Conservation (phyloP, 2,329 filamentous ascomycete genomes). For the Lasiodiplodia sp. region DNA sequence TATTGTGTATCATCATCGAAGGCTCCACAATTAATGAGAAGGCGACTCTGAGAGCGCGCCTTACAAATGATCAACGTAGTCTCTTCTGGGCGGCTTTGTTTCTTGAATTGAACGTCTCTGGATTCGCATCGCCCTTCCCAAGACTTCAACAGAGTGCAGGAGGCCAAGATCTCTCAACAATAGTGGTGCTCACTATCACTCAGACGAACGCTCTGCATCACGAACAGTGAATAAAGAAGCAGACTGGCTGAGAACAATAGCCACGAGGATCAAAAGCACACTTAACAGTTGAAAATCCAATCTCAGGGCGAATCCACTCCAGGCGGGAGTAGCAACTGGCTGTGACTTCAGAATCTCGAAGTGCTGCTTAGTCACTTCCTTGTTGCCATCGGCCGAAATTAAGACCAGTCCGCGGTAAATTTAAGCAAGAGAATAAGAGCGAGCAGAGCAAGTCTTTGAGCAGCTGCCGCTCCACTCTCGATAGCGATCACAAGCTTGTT, state of each 20-base stretch:
- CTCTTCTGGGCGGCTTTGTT: neutral
- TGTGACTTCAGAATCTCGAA: too few species aligned
- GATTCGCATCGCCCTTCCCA: neutral
- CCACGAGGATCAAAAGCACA: neutral
- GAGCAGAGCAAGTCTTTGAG: neutral
- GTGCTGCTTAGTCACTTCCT: too few species aligned
- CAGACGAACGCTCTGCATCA: rapidly evolving
- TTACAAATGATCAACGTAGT: too few species aligned
- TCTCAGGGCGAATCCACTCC: too few species aligned
- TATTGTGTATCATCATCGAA: too few species aligned
- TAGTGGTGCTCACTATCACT: neutral
- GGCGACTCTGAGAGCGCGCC: too few species aligned
- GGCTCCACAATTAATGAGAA: too few species aligned
- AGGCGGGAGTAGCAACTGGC: too few species aligned
- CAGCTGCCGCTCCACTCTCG: neutral
- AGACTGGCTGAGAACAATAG: neutral
- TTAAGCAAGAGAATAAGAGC: neutral
- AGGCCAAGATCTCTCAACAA: neutral
- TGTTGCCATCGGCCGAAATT: neutral
- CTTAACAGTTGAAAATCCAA: neutral
- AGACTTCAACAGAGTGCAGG: neutral
- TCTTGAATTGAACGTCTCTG: neutral
- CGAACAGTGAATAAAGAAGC: neutral
- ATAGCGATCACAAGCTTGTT: too few species aligned
- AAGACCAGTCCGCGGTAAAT: neutral